Evolutionary conservation across 2,329 filamentous ascomycete species (phyloP), one percentile per base, ranked within the genome.

Genomic region (Ploettnerulaceae sp.): DNA sequence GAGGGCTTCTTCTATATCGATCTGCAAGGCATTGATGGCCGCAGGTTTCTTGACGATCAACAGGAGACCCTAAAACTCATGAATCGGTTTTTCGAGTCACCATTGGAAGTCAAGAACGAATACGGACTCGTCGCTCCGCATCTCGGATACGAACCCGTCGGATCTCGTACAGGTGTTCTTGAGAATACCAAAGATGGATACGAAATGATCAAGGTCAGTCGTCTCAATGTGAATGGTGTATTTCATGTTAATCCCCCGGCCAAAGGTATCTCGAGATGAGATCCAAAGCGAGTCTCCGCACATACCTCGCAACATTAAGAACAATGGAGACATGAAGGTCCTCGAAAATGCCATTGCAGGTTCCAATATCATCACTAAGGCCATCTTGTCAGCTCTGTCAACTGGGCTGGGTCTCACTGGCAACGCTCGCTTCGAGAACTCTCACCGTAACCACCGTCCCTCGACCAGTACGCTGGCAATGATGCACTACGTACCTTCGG

Each of bases 1-100:
- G 69, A 74, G 25, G 75, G 75, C 1, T 79, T 71, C 67, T 79
- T 78, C 63, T 76, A 78, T 59, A 68, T 79, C 31, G 71, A 78
- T 58, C 67, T 78, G 7, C 58, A 71, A 52, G 67, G 66, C 51
- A 73, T 77, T 49, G 74, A 77, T 55, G 74, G 74, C 52, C 71
- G 73, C 49, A 62, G 74, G 36, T 69, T 75, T 62, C 67, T 77
- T 47, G 66, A 69, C 26, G 74, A 78, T 61, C 69, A 75, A 52
- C 67, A 76, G 59, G 69, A 74, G 54, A 71, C 70, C 2, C 67
- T 77, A 22, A 67, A 70, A 51, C 68, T 77, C 31, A 79, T 78
- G 75, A 65, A 75, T 59, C 70, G 71, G 42, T 79, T 77, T 67
- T 79, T 78, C 52, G 70, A 70, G 24, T 61, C 69, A 0, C 73